Evolutionary conservation across 2,329 filamentous ascomycete genomes (phyloP).

Genomic region (Paracoccidioides brasiliensis): DNA sequence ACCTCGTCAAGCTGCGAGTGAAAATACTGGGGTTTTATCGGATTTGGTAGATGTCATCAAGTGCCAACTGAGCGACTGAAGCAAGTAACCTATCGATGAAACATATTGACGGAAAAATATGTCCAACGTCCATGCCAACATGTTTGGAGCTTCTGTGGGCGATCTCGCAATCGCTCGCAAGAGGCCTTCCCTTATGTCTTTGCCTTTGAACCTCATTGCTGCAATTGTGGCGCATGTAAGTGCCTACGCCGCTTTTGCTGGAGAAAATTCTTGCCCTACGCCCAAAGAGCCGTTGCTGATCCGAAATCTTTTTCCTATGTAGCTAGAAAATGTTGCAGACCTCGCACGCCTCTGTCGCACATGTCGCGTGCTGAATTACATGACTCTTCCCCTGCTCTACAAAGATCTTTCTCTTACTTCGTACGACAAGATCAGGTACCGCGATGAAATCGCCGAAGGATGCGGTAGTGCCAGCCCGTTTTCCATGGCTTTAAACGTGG

Average conservation of each 20-base stretch:
- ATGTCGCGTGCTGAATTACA: conserved; percentile 50
- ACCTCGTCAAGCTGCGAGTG: background rate
- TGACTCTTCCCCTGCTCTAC: conserved; percentile 50
- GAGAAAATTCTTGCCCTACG: background rate
- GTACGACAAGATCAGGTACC: conserved; percentile 46
- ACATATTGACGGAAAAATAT: conserved; percentile 13
- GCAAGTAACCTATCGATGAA: background rate
- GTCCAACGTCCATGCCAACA: conserved; percentile 30
- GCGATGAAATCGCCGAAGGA: conserved; percentile 45
- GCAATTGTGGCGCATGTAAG: conserved; percentile 43
- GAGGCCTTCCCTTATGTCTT: conserved; percentile 20
- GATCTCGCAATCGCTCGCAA: conserved; percentile 3
- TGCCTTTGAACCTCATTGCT: conserved; percentile 47
- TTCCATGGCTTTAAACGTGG: conserved; percentile 48
- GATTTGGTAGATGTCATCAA: background rate
- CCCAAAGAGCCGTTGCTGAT: background rate
- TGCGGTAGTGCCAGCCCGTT: conserved; percentile 51
- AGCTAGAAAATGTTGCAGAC: conserved; percentile 47
- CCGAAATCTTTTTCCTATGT: conserved; percentile 7
- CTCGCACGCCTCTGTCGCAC: conserved; percentile 47
- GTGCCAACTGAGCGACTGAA: background rate
- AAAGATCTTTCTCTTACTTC: conserved; percentile 43
- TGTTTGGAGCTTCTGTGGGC: conserved; percentile 25
- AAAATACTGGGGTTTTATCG: background rate
- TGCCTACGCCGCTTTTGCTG: background rate